A percentile compares a stretch with the other conserved stretches of the same genome.
Evolutionary conservation across 139 green algal species (phyloP).

Genomic region (Ettlia oleoabundans): DNA sequence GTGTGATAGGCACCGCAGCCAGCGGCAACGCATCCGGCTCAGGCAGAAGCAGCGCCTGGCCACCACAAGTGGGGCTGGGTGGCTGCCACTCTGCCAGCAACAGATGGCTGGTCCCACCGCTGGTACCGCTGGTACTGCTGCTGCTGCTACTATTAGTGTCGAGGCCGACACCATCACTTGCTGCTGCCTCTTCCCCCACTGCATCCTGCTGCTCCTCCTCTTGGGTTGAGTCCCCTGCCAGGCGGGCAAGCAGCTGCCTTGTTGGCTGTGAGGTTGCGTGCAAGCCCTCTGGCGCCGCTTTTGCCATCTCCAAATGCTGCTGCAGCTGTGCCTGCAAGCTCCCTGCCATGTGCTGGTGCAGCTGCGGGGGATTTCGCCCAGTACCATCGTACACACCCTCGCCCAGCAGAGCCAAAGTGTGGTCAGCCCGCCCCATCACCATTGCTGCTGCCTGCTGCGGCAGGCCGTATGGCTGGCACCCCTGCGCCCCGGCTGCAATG

Average conservation of each 20-base stretch:
- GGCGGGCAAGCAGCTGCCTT: no score
- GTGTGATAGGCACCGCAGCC: neutral
- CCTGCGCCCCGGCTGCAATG: neutral
- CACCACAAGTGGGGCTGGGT: no score
- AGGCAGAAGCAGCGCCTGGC: neutral
- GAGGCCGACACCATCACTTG: no score
- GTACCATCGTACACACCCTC: neutral
- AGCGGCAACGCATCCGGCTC: slow-evolving; percentile 7
- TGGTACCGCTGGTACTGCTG: neutral
- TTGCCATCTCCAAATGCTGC: neutral
- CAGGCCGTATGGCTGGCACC: slow-evolving; percentile 4
- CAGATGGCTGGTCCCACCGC: no score
- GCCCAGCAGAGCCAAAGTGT: neutral
- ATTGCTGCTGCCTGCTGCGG: neutral
- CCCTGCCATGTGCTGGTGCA: slow-evolving; percentile 17
- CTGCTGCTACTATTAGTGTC: no score
- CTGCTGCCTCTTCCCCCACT: no score
- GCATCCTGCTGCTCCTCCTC: no score
- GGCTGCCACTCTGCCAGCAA: neutral
- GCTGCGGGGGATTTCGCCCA: neutral
- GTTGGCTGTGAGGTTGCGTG: no score
- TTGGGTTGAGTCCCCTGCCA: no score
- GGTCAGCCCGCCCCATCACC: neutral
- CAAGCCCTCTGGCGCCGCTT: no score
- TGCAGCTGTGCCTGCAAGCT: slow-evolving; percentile 5